A percentile compares a stretch with the other conserved stretches of the same genome.
Evolutionary conservation across 306 rosid species (phyloP).

Genomic region (Cyamopsis tetragonoloba): DNA sequence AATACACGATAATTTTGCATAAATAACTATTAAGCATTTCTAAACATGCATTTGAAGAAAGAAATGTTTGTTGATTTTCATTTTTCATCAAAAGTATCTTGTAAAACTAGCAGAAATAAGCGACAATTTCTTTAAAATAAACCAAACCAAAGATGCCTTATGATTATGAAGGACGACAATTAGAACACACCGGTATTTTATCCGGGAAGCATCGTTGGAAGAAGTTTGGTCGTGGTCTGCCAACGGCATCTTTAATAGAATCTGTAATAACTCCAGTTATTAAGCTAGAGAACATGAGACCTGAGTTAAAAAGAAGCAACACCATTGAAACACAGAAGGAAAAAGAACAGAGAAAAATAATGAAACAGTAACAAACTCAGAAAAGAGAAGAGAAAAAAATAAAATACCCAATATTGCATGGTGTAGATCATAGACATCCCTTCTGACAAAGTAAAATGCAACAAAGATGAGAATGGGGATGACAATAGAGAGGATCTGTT

Average conservation of each 20-base stretch:
- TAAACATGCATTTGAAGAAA: too few species aligned
- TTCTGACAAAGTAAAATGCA: conserved; percentile 31
- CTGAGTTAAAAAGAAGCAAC: conserved; percentile 14
- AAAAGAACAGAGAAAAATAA: background rate
- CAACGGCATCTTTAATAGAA: conserved; percentile 51
- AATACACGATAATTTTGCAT: too few species aligned
- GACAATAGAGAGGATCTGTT: conserved; percentile 37
- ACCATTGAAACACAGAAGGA: background rate
- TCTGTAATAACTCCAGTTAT: conserved; percentile 59
- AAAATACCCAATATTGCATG: conserved; percentile 43
- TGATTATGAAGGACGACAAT: background rate
- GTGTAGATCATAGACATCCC: conserved; percentile 47
- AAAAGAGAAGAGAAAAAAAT: background rate
- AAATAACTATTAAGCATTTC: too few species aligned
- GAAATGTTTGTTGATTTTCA: too few species aligned
- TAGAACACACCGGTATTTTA: conserved; percentile 34
- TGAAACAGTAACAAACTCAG: background rate
- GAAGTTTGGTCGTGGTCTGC: conserved; percentile 56
- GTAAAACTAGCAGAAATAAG: too few species aligned
- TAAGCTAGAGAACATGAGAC: conserved; percentile 35
- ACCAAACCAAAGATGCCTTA: too few species aligned
- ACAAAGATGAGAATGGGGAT: conserved; percentile 34
- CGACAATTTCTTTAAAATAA: too few species aligned
- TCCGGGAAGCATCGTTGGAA: conserved; percentile 48
- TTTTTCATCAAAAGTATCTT: too few species aligned